Base-by-base conservation (phyloP, 129 eudicot genomes). In the Flaveria sonorensis region DNA sequence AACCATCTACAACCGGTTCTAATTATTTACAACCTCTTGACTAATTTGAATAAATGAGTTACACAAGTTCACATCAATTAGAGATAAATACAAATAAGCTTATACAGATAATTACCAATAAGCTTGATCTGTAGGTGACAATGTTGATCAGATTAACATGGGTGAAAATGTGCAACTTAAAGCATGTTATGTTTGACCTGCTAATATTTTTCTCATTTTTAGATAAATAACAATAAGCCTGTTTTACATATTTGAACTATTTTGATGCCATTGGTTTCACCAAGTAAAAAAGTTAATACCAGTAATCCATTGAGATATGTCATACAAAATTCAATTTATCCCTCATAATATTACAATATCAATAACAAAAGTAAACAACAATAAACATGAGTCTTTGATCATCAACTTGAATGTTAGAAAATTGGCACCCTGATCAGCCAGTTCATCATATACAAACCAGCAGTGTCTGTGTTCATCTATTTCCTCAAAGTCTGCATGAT, bases 401-500 rank as follows among this genome's bases (percentile, higher is more conserved):
- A 28, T 68, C 75, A 69, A 69, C 61, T 69, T 12, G 19, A 57
- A 45, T 70, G 32, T 11, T 8, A 77, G 69, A 77, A 69, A 68
- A 4, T 12, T 21, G 55, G 16, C 55, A 66, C 42, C 26, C 50
- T 51, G 12, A 51, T 48, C n/a, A 36, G 45, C n/a, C 19, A 18
- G 63, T 24, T 39, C 63, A 77, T 53, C 12, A 26, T 51, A 60
- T 5, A 53, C 7, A 21, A 28, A 73, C 47, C 48, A 32, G 47
- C 8, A 8, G 50, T 45, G 10, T 7, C 2, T 45, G 50, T 65
- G 32, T 6, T 4, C 39, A 13, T 57, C 74, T 87, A 84, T 12
- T 81, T 80, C 83, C 82, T 83, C 69, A 88, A 77, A 53, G 88
- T 85, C 69, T 83, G 89, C 85, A 86, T 68, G 70, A 88, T 81